Conservation (phyloP, 2,329 filamentous ascomycete genomes). For the Rutstroemia sydowiana region DNA sequence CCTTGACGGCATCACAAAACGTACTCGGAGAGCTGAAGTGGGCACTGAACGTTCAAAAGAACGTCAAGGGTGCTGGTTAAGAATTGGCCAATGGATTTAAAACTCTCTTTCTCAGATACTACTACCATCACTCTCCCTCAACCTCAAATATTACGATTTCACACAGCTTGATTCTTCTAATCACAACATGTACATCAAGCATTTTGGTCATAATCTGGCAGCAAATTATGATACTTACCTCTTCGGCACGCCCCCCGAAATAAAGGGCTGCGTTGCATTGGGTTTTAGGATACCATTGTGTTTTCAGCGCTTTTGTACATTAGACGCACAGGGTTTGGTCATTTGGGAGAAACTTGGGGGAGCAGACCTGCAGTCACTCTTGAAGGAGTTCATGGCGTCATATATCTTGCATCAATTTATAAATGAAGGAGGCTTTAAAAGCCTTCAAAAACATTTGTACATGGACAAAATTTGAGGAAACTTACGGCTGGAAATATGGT, state of each 20-base stretch:
- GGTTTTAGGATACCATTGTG: slow-evolving; percentile 9
- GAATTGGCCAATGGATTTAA: too few relatives aligned
- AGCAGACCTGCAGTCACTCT: too few relatives aligned
- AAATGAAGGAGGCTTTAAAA: too few relatives aligned
- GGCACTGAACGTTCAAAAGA: slow-evolving; percentile 62
- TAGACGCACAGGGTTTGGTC: slow-evolving; percentile 6
- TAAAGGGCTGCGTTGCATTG: slow-evolving; percentile 11
- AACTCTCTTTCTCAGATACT: too few relatives aligned
- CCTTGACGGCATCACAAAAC: slow-evolving; percentile 50
- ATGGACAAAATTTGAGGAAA: background rate
- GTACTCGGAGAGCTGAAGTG: slow-evolving; percentile 64
- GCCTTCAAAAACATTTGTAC: too few relatives aligned
- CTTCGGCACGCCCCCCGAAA: background rate
- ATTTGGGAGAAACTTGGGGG: slow-evolving; percentile 3
- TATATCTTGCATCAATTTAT: too few relatives aligned
- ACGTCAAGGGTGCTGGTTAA: slow-evolving; percentile 48
- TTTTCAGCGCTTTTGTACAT: slow-evolving; percentile 8
- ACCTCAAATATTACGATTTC: background rate
- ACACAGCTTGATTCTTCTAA: background rate
- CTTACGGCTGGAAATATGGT: too few relatives aligned
- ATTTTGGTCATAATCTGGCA: background rate
- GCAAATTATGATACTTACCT: background rate
- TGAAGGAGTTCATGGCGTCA: slow-evolving; percentile 4
- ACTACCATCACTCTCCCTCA: background rate
- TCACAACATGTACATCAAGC: background rate